Percentiles rank a stretch among this genome's conserved stretches.
phyloP scores from a whole-genome alignment of 192 early-diverging fungal genomes.

The Coemansia sp. region DNA sequence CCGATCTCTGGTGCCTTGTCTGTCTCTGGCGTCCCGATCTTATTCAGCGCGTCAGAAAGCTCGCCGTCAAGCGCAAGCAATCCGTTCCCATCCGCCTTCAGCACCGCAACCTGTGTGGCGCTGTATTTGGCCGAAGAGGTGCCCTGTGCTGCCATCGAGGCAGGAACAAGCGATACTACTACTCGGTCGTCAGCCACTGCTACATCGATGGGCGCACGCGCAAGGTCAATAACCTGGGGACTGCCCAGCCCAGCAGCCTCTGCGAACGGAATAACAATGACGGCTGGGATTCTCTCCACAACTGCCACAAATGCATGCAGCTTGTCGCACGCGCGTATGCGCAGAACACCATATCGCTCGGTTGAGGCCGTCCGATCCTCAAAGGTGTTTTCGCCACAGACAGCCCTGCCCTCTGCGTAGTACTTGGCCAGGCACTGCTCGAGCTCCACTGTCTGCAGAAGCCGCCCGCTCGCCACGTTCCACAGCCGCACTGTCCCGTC shows the following conservation, averaged over 20 bases:
- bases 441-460: constrained; percentile 69
- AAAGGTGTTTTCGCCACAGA: constrained; percentile 12
- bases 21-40: constrained; percentile 13
- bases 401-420: constrained; percentile 31
- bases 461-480: constrained; percentile 63
- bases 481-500: constrained; percentile 79
- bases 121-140: too few relatives aligned
- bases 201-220: constrained; percentile 27
- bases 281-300: constrained; percentile 40
- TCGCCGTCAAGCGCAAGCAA: constrained; percentile 10
- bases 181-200: constrained; percentile 21
- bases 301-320: constrained; percentile 27
- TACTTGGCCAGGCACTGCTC: constrained; percentile 33
- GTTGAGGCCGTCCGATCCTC: constrained; percentile 39
- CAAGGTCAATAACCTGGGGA: constrained; percentile 27
- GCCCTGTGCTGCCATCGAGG: too few relatives aligned
- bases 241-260: constrained; percentile 11
- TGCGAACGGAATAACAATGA: constrained; percentile 27
- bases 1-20: constrained; percentile 1
- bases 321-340: constrained; percentile 26
- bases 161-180: constrained; percentile 30
- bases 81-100: constrained; percentile 1
- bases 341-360: constrained; percentile 44
- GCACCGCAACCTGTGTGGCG: constrained; percentile 8
- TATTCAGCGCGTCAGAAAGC: constrained; percentile 10